A percentile compares a stretch with the other conserved stretches of the same genome.
These are phyloP conservation scores for Pontederia paniculata DNA, from an alignment of 176 grass and related monocot species.

Conservation along the genomic window DNA sequence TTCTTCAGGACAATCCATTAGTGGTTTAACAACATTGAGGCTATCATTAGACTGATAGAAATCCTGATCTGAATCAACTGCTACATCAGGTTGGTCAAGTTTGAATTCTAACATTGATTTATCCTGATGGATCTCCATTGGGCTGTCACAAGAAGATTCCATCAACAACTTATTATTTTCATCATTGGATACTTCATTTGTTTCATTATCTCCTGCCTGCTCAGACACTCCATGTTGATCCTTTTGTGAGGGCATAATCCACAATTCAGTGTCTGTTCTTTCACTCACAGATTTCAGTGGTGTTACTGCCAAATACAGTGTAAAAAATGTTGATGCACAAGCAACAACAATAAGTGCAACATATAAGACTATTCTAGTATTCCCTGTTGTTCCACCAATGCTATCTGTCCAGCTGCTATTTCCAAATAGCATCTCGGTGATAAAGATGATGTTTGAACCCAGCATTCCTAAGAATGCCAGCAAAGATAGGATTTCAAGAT, in stretches of 20 bases:
- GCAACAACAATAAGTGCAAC: constrained; percentile 45
- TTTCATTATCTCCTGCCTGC: constrained; percentile 32
- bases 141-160: constrained; percentile 25
- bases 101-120: constrained; percentile 31
- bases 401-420: constrained; percentile 74
- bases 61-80: constrained; percentile 50
- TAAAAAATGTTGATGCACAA: constrained; percentile 48
- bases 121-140: constrained; percentile 14
- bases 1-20: constrained; percentile 27
- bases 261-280: constrained; percentile 37
- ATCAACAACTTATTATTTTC: constrained; percentile 45
- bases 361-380: constrained; percentile 49
- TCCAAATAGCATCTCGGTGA: constrained; percentile 81
- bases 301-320: constrained; percentile 75
- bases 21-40: constrained; percentile 32
- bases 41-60: constrained; percentile 38
- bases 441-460: constrained; percentile 75
- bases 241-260: constrained; percentile 18
- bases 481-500: constrained; percentile 68
- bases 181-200: constrained; percentile 31
- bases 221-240: constrained; percentile 18
- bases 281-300: constrained; percentile 77
- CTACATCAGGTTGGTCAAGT: constrained; percentile 37
- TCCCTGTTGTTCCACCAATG: constrained; percentile 65
- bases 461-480: constrained; percentile 80